Evolutionary conservation across 768 basidiomycete species (phyloP).

Genomic region (Sarcodon aspratus): DNA sequence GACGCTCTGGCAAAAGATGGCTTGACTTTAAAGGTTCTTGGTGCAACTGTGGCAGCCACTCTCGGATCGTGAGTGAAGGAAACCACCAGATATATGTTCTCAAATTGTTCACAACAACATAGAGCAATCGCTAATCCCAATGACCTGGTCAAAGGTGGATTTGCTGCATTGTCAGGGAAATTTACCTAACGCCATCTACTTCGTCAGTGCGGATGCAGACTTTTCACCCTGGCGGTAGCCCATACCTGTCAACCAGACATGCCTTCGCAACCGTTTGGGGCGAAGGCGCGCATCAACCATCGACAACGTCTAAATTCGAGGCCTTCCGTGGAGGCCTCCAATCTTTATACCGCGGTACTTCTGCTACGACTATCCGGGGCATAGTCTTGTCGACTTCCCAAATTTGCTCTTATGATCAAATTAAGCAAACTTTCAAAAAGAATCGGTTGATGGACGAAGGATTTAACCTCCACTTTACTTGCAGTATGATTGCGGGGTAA

Average conservation of each 20-base stretch:
- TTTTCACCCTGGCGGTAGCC: constrained; percentile 20
- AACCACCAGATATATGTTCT: not conserved
- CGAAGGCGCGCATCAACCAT: constrained; percentile 12
- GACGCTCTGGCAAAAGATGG: constrained; percentile 20
- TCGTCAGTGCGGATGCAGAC: constrained; percentile 25
- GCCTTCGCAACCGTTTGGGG: constrained; percentile 19
- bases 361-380: constrained; percentile 22
- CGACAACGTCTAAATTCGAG: constrained; percentile 1
- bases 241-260: constrained; percentile 19
- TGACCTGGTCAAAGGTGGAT: constrained; percentile 22
- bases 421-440: constrained; percentile 21
- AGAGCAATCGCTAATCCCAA: constrained; percentile 24
- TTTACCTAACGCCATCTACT: not conserved
- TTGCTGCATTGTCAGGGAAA: not conserved
- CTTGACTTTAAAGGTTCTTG: constrained; percentile 19
- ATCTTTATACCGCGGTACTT: constrained; percentile 20
- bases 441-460: constrained; percentile 21
- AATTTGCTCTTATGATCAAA: constrained; percentile 25
- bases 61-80: constrained; percentile 18
- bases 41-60: constrained; percentile 19
- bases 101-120: not conserved
- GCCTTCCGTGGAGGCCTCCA: constrained; percentile 12
- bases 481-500: constrained; percentile 22
- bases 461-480: constrained; percentile 18
- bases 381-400: constrained; percentile 22